Conservation (phyloP, 1,284 basidiomycete species). For the Sanguinoderma infundibulare region DNA sequence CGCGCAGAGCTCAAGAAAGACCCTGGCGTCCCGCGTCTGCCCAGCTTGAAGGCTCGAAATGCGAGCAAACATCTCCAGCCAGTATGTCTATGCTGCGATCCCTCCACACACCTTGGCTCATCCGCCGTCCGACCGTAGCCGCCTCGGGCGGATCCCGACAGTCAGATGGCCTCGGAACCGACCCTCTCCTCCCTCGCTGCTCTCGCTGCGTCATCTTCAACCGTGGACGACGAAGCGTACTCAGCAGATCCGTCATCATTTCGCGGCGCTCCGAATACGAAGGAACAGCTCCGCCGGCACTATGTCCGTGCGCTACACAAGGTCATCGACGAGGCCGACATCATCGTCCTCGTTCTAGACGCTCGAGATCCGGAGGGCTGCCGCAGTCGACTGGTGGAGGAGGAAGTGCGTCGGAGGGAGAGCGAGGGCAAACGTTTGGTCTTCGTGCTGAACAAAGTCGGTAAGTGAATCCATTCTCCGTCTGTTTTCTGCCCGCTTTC, state of each 20-base stretch:
- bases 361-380: constrained; percentile 93
- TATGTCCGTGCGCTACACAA: constrained; percentile 83
- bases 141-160: constrained; percentile 51
- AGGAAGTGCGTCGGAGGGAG: constrained; percentile 86
- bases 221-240: constrained; percentile 29
- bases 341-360: constrained; percentile 88
- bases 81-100: constrained; percentile 31
- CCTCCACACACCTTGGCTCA: background rate
- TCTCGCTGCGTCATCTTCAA: constrained; percentile 41
- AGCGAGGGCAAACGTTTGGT: constrained; percentile 88
- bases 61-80: constrained; percentile 52
- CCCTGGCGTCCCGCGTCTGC: constrained; percentile 79
- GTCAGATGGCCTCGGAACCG: constrained; percentile 75
- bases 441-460: constrained; percentile 93
- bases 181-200: constrained; percentile 63
- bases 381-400: constrained; percentile 85
- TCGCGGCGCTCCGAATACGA: constrained; percentile 49
- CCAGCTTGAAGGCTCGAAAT: constrained; percentile 67
- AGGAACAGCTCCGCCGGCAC: constrained; percentile 70
- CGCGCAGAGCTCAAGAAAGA: constrained; percentile 78
- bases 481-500: constrained; percentile 8
- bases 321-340: constrained; percentile 93
- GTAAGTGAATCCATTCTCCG: constrained; percentile 49
- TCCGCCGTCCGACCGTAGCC: constrained; percentile 7
- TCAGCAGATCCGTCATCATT: constrained; percentile 32